Conservation (phyloP, 2,329 filamentous ascomycete genomes). For the Hortaea sp. region DNA sequence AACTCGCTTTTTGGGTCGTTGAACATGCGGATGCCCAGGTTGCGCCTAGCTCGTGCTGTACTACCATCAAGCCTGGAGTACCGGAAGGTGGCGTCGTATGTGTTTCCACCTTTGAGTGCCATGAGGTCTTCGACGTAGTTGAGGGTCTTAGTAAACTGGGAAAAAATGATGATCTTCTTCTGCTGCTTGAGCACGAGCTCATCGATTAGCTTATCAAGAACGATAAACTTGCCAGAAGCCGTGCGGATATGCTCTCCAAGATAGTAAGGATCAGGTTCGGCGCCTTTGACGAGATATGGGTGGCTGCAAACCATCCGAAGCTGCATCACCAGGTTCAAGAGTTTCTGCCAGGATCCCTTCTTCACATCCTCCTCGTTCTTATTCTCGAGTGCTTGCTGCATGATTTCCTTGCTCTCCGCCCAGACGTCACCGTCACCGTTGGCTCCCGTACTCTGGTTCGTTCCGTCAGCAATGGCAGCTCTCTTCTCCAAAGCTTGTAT, state of each 20-base stretch:
- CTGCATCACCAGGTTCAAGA: constrained; percentile 42
- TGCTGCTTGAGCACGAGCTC: constrained; percentile 39
- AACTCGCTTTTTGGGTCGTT: constrained; percentile 37
- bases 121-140: constrained; percentile 45
- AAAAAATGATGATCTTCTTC: constrained; percentile 50
- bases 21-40: constrained; percentile 45
- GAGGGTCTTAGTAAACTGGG: constrained; percentile 42
- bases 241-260: constrained; percentile 39
- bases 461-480: constrained; percentile 22
- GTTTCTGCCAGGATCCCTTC: constrained; percentile 25
- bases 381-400: constrained; percentile 29
- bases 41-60: constrained; percentile 40
- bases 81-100: constrained; percentile 27
- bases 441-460: constrained; percentile 19
- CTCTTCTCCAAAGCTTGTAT: constrained; percentile 19
- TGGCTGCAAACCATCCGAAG: constrained; percentile 47
- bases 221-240: constrained; percentile 47
- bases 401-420: constrained; percentile 36
- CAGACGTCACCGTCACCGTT: constrained; percentile 24
- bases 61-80: constrained; percentile 43
- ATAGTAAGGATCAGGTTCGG: constrained; percentile 36
- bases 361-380: constrained; percentile 19
- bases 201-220: constrained; percentile 42
- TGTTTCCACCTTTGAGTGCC: constrained; percentile 31
- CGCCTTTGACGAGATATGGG: constrained; percentile 41